phyloP scores from a whole-genome alignment of 1,284 basidiomycete genomes.

The Leccinum solheimii region DNA sequence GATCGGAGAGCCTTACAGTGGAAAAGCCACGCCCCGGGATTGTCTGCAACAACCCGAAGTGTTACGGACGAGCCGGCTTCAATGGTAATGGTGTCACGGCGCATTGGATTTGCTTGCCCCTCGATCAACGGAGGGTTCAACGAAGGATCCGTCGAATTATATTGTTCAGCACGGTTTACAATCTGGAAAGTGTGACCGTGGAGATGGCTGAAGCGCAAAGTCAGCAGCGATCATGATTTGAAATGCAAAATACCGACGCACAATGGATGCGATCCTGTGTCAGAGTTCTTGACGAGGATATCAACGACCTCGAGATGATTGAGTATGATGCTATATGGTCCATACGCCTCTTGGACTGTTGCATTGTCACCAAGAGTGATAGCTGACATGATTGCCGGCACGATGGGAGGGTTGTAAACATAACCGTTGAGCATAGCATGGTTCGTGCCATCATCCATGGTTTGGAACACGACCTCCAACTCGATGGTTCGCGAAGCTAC shows the following conservation, averaged over 20 bases:
- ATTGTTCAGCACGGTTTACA: conserved; percentile 70
- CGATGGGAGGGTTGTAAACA: conserved; percentile 67
- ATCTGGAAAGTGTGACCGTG: conserved; percentile 85
- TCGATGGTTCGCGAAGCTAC: conserved; percentile 52
- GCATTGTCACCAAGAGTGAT: conserved; percentile 78
- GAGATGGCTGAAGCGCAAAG: conserved; percentile 56
- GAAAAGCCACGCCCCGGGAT: conserved; percentile 84
- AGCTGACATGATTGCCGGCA: conserved; percentile 75
- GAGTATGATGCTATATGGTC: conserved; percentile 73
- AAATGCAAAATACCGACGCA: conserved; percentile 37
- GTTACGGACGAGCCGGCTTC: conserved; percentile 61
- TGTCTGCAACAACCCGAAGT: conserved; percentile 72
- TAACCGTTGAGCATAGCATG: conserved; percentile 72
- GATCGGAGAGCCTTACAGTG: conserved; percentile 53
- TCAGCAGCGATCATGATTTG: neutral
- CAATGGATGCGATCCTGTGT: conserved; percentile 81
- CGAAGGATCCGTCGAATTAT: conserved; percentile 71
- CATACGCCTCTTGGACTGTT: conserved; percentile 70
- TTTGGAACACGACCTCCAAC: conserved; percentile 62
- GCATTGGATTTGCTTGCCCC: conserved; percentile 79
- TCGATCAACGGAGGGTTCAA: conserved; percentile 83
- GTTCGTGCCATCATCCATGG: conserved; percentile 79
- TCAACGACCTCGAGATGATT: conserved; percentile 78
- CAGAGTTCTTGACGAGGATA: conserved; percentile 80
- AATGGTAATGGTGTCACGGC: conserved; percentile 78